These are phyloP conservation scores for Apiotrichum mycotoxinovorans DNA, from an alignment of 1,284 basidiomycete genomes.

Conservation along the genomic window DNA sequence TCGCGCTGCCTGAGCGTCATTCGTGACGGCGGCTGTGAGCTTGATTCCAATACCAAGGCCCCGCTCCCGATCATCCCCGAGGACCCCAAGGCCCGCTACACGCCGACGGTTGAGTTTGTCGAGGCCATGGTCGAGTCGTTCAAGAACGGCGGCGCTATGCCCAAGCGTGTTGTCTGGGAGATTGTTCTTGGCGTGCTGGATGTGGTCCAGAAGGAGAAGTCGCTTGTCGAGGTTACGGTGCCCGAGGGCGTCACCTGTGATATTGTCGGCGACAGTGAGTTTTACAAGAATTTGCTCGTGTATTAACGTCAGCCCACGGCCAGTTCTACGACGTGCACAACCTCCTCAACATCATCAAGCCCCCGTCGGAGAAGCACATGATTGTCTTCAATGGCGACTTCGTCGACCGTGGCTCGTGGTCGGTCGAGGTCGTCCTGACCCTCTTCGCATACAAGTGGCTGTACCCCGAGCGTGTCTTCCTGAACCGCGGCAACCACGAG, in stretches of 20 bases:
- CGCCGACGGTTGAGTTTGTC: conserved; percentile 74
- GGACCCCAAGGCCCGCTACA: conserved; percentile 55
- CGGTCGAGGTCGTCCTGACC: conserved; percentile 90
- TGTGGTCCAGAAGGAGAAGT: conserved; percentile 71
- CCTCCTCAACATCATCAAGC: conserved; percentile 78
- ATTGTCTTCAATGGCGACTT: conserved; percentile 91
- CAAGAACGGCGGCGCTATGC: conserved; percentile 73
- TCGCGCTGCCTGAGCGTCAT: conserved; percentile 73
- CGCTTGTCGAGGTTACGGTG: conserved; percentile 73
- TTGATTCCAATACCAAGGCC: conserved; percentile 54
- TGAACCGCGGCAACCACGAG: conserved; percentile 97
- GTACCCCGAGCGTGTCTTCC: conserved; percentile 77
- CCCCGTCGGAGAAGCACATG: conserved; percentile 74
- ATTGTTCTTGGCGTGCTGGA: conserved; percentile 81
- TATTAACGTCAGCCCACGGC: conserved; percentile 40
- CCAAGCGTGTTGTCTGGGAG: conserved; percentile 89
- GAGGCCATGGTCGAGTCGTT: conserved; percentile 85
- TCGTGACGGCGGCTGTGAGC: conserved; percentile 60
- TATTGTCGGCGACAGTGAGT: conserved; percentile 76
- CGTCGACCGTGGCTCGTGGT: conserved; percentile 94
- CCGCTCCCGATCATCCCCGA: conserved; percentile 60
- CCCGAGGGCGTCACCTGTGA: conserved; percentile 77
- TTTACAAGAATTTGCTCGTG: background rate
- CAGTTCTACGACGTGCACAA: conserved; percentile 94
- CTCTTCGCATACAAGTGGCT: conserved; percentile 97